Evolutionary conservation across 2,329 filamentous ascomycete genomes (phyloP).

Genomic region (Fusarium paranaense): DNA sequence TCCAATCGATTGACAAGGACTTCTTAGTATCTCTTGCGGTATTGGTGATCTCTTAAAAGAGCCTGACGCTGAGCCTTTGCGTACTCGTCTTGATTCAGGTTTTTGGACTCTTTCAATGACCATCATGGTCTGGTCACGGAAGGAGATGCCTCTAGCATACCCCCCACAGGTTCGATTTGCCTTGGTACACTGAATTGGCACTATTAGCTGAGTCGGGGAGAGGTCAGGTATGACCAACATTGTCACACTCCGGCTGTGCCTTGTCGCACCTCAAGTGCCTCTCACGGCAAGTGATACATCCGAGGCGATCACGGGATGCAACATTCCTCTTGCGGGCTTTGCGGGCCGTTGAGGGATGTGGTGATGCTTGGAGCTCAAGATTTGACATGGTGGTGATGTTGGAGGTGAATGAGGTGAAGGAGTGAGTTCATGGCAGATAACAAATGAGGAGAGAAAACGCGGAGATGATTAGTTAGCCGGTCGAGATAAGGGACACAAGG

Average conservation of each 20-base stretch:
- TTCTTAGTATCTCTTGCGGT: not conserved
- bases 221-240: not conserved
- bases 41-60: not conserved
- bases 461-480: not conserved
- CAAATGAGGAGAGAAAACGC: not conserved
- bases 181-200: not conserved
- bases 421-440: not conserved
- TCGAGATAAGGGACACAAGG: not conserved
- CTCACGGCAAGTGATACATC: not conserved
- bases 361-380: not conserved
- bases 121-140: not conserved
- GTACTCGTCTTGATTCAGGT: not conserved
- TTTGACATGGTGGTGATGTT: not conserved
- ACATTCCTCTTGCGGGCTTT: not conserved
- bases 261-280: not conserved
- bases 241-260: not conserved
- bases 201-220: not conserved
- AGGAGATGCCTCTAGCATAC: not conserved
- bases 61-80: not conserved
- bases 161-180: not conserved
- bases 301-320: not conserved
- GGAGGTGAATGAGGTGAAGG: not conserved
- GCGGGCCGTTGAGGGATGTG: not conserved
- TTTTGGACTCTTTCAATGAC: not conserved
- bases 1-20: not conserved